Base-by-base conservation (phyloP, 768 basidiomycete genomes). In the Lactifluus hygrophoroides region DNA sequence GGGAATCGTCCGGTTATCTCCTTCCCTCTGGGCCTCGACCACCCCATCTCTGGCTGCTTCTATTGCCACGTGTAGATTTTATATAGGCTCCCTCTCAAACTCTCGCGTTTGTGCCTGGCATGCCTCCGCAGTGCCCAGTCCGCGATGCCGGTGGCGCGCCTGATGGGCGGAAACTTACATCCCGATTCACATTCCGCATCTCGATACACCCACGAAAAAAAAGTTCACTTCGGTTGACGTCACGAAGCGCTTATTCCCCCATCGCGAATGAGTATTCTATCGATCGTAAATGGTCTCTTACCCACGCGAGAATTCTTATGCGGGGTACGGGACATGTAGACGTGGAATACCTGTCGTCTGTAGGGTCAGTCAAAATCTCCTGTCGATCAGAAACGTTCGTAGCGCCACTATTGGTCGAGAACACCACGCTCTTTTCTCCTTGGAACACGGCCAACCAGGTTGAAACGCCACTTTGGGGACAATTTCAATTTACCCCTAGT, bases 121-220 rank as follows among this genome's bases (percentile, higher is more conserved):
- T 19, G 28, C 14, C 34, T 47, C 37, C 23, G 5, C 7, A 17
- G 10, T 17, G 17, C n/a, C n/a, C 6, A 40, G 32, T 17, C 32
- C n/a, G 50, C 50, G 19, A 46, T 28, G 43, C 21, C 0, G n/a
- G n/a, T 40, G 56, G 53, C 54, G 59, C 59, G 59, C 59, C 59
- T 27, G 35, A 32, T 48, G 10, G 17, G 25, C 49, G 59, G 59
- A 51, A 60, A 56, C 54, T 60, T 46, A 56, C 59, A 50, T 62
- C 57, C 61, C 48, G 43, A 60, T 62, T 55, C 2, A 51, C 43
- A 34, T 17, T 25, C 0, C 44, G 17, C 46, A 55, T 61, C 62
- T 50, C 59, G 50, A 61, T 59, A 49, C 23, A 34, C n/a, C n/a
- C n/a, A n/a, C n/a, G n/a, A n/a, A n/a, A n/a, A n/a, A 7, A 45